phyloP scores from a whole-genome alignment of 768 basidiomycete species.

The Leccinum pellstonianum region DNA sequence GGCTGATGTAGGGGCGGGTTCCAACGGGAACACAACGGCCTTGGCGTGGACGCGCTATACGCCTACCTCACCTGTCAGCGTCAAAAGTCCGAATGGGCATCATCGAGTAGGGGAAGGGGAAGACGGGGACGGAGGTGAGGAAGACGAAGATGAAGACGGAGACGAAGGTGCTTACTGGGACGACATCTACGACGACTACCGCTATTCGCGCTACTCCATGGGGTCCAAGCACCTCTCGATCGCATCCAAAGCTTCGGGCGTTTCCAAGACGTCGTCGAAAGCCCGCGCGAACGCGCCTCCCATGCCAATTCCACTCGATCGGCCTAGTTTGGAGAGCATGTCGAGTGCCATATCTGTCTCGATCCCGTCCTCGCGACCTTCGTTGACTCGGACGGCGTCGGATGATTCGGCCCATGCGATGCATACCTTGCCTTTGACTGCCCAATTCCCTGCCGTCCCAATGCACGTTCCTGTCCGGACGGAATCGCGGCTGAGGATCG shows the following conservation, averaged over 20 bases:
- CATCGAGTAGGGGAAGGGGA: conserved; percentile 10
- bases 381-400: conserved; percentile 23
- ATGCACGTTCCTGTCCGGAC: conserved; percentile 30
- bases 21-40: conserved; percentile 10
- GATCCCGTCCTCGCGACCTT: conserved; percentile 19
- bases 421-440: conserved; percentile 21
- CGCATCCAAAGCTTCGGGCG: conserved; percentile 22
- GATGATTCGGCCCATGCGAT: conserved; percentile 23
- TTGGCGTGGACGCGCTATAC: conserved; percentile 32
- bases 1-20: conserved; percentile 5
- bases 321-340: conserved; percentile 28
- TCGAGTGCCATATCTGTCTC: conserved; percentile 18
- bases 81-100: conserved; percentile 1
- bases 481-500: conserved; percentile 31
- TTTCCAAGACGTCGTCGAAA: conserved; percentile 29
- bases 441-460: conserved; percentile 35
- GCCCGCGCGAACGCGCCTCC: conserved; percentile 26
- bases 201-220: conserved; percentile 64
- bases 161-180: conserved; percentile 55
- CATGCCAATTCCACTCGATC: conserved; percentile 26
- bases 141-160: conserved; percentile 21
- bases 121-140: conserved; percentile 12
- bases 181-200: conserved; percentile 81
- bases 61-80: conserved; percentile 23
- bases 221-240: conserved; percentile 31